Evolutionary conservation across 2,329 filamentous ascomycete species (phyloP), one percentile per base, ranked within the genome.

Genomic region (Dryadomyces quercus-mongolicae): DNA sequence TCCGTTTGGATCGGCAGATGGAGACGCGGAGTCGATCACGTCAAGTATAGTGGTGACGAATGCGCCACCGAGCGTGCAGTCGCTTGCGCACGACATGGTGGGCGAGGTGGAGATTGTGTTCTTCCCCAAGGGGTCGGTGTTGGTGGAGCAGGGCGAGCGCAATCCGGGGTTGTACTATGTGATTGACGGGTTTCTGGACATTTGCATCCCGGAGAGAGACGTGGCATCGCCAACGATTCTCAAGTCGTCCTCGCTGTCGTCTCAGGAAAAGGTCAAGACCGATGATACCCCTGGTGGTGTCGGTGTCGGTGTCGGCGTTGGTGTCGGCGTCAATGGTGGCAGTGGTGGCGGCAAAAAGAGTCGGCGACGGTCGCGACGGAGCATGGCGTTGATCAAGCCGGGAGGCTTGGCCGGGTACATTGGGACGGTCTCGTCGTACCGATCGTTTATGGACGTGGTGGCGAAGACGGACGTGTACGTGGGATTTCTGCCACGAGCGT

Each of bases 381-480:
- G 86, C 49, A 76, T 98, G 1, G 93, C 91, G 53, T 73, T 97
- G 60, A 91, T 96, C 59, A 98, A 96, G 65, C 93, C 93, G 3
- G 93, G 93, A 51, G 91, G 91, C 0, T 77, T 98, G 40, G 92
- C 93, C 52, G 94, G 93, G 0, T 98, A 98, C 63, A 82, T 97
- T 36, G 91, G 93, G 5, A 93, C 90, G 0, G 85, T 98, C 18
- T 95, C 93, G 2, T 95, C 91, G 0, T 95, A 96, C 66, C 78
- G 93, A 25, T 98, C 93, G 0, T 96, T 97, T 65, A 93, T 95
- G 20, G 92, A 97, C 64, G 91, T 98, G 1, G 86, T 92, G 42
- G 94, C 93, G 3, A 97, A 97, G 70, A 98, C 94, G 0, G 93
- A 98, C 68, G 93, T 97, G 2, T 97, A 96, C 63, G 93, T 98